Conservation (phyloP, 2,329 filamentous ascomycete genomes). For the Epichloe typhina region DNA sequence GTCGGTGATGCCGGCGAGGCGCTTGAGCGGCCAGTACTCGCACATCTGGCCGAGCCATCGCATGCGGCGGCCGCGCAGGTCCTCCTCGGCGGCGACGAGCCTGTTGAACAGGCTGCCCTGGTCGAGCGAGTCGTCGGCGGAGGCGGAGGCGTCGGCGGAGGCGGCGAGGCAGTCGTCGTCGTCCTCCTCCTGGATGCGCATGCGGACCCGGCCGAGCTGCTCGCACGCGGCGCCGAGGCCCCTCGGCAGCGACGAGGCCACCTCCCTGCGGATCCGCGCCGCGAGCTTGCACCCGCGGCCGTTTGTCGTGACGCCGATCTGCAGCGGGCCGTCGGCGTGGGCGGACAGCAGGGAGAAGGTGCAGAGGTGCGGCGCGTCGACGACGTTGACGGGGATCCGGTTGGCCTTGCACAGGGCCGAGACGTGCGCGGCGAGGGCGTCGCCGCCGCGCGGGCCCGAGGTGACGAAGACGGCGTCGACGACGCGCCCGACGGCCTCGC, state of each 20-base stretch:
- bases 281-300: constrained; percentile 90
- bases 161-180: constrained; percentile 8
- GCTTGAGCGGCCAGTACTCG: constrained; percentile 91
- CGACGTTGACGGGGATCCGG: constrained; percentile 85
- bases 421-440: constrained; percentile 44
- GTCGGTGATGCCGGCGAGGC: constrained; percentile 68
- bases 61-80: constrained; percentile 61
- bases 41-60: constrained; percentile 93
- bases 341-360: constrained; percentile 84
- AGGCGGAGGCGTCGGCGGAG: not conserved
- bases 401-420: constrained; percentile 62
- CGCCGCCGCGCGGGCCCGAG: constrained; percentile 31
- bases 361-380: constrained; percentile 75
- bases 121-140: constrained; percentile 48
- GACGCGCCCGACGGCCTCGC: constrained; percentile 60
- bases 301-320: constrained; percentile 91
- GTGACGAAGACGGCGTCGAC: constrained; percentile 94
- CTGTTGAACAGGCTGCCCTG: constrained; percentile 78
- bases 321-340: constrained; percentile 78
- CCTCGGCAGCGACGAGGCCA: constrained; percentile 64
- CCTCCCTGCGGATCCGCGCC: constrained; percentile 75
- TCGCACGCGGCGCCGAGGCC: constrained; percentile 67
- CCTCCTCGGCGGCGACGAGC: constrained; percentile 38
- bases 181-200: constrained; percentile 63
- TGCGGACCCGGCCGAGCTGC: constrained; percentile 59